Conservation (phyloP, 164 flowering plant species). For the Macadamia integrifolia region DNA sequence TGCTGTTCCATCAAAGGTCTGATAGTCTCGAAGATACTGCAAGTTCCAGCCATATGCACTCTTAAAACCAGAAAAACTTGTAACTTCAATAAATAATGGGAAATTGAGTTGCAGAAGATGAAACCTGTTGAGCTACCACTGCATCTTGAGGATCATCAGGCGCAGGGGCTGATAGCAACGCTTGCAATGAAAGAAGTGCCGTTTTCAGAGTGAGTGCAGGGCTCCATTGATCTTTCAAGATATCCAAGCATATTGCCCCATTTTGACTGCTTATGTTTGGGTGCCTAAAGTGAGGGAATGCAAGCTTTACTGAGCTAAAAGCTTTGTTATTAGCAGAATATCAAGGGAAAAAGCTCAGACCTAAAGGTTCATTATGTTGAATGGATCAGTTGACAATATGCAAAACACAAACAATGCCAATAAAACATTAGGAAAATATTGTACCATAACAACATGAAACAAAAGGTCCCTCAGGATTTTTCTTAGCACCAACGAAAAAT, state of each 20-base stretch:
- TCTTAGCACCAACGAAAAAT: no score
- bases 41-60: constrained; percentile 1
- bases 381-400: background rate
- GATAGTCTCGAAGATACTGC: constrained; percentile 80
- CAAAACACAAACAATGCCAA: no score
- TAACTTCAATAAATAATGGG: background rate
- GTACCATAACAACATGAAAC: no score
- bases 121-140: constrained; percentile 94
- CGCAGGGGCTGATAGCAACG: constrained; percentile 87
- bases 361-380: background rate
- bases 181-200: constrained; percentile 90
- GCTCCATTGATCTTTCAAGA: constrained; percentile 98
- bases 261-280: constrained; percentile 97
- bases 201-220: constrained; percentile 96
- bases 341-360: background rate
- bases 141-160: constrained; percentile 99
- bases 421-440: no score
- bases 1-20: constrained; percentile 81
- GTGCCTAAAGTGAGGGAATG: constrained; percentile 51
- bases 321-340: background rate
- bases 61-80: background rate
- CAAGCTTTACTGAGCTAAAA: background rate
- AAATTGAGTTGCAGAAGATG: background rate
- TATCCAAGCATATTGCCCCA: constrained; percentile 97
- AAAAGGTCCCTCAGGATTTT: no score